Evolutionary conservation across 805 yeast genomes (phyloP), one percentile per base, ranked within the genome.

Genomic region (Wickerhamomyces mucosus): DNA sequence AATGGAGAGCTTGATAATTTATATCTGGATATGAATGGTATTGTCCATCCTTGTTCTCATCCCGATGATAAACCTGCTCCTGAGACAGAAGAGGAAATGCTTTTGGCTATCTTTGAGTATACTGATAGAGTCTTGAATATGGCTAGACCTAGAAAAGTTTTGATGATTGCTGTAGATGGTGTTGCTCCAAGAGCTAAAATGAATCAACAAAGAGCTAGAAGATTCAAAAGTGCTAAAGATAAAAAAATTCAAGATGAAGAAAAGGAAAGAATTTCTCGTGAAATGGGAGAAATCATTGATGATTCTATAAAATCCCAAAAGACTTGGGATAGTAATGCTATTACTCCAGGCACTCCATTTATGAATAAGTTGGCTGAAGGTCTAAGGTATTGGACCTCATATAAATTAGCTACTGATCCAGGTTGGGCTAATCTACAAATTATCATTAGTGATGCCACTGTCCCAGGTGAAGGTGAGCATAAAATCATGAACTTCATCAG

Each of bases 381-480:
- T 5, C 62, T 92, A 40, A 65, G 92, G 39, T 92, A 85, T 55
- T 92, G 96, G 95, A 84, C 83, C 7, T 84, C 94, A 4, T 84
- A 81, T 55, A 92, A 92, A 53, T 63, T 92, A 22, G 69, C 85
- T 22, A 70, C 70, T 8, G 98, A 92, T 50, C 94, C 96, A 2
- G 95, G 94, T 21, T 92, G 98, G 98, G 77, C 77, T 27, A 69
- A 78, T 37, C 59, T 89, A 29, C 92, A 92, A 56, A 86, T 92
- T 6, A 81, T 92, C 16, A 78, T 92, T 28, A 80, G 94, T 48
- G 99, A 89, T 53, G 95, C 96, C 19, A 78, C 94, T 0, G 97
- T 89, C 11, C 98, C 99, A 2, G 99, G 99, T 40, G 99, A 92
- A 67, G 99, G 99, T 53, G 99, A 92, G 57, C 99, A 92, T 62